A percentile compares a stretch with the other conserved stretches of the same genome.
phyloP scores from a whole-genome alignment of 768 basidiomycete species.

The Tylopilus sp. region DNA sequence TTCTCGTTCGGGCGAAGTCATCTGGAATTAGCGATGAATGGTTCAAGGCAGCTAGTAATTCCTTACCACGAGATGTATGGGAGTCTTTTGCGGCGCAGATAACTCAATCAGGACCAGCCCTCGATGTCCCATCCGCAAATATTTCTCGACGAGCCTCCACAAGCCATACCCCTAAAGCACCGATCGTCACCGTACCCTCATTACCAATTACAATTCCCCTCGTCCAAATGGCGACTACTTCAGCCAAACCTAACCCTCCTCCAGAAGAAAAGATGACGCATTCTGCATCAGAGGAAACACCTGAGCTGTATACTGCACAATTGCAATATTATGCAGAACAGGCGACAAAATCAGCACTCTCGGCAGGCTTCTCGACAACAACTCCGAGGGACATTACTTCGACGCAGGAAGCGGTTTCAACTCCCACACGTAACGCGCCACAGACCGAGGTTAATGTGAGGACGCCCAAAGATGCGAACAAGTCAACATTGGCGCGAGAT shows the following conservation, averaged over 20 bases:
- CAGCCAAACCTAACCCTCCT: not conserved
- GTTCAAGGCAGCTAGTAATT: constrained; percentile 12
- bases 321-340: constrained; percentile 23
- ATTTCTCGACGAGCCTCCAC: not conserved
- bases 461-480: constrained; percentile 43
- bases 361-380: not conserved
- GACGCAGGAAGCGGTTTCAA: constrained; percentile 1
- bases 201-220: not conserved
- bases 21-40: constrained; percentile 21
- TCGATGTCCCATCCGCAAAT: not conserved
- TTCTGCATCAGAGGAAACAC: not conserved
- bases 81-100: constrained; percentile 5
- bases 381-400: not conserved
- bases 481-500: constrained; percentile 51
- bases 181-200: not conserved
- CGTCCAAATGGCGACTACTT: not conserved
- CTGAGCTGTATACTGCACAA: constrained; percentile 10
- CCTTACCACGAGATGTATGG: constrained; percentile 18
- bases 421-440: constrained; percentile 5
- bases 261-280: not conserved
- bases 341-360: constrained; percentile 6
- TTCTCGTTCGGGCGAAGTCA: constrained; percentile 12
- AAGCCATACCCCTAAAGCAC: not conserved
- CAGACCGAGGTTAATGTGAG: constrained; percentile 5
- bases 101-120: not conserved